Evolutionary conservation across 1,284 basidiomycete species (phyloP), one percentile per base, ranked within the genome.

Genomic region (Cryptococcus deneoformans): DNA sequence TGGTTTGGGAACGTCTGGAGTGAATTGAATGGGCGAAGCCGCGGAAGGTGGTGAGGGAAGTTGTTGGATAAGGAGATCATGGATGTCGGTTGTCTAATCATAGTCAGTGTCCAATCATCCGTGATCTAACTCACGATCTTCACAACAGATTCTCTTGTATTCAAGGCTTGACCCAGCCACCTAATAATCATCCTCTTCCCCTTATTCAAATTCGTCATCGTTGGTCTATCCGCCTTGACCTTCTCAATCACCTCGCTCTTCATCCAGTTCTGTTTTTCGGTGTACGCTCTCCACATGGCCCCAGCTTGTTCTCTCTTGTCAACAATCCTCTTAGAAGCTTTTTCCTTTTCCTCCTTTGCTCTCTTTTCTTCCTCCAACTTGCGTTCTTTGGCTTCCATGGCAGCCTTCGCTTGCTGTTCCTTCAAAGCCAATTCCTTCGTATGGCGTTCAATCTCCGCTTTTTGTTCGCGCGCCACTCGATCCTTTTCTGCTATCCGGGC

Each of bases 81-180:
- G 77, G 14, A 96, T 83, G 62, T 87, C 83, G 58, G 81, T 74
- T 0, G 89, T 83, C 85, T 92, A 76, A 45, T 53, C 34, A 53
- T 43, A 29, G n/a, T 9, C 9, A 11, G 39, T 5, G 34, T n/a
- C 3, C 38, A 46, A 39, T 14, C 2, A n/a, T 4, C 12, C 3
- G 10, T 20, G 6, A 56, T 54, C 68, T 44, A 68, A 67, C 69
- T 61, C 43, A 70, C 59, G 34, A 82, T 87, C 70, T 77, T 91
- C 86, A 80, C 62, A 49, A 94, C 90, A n/a, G 86, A 51, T 24
- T 82, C 43, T 82, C 73, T 1, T 79, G 67, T 88, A 66, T 92
- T 90, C 10, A 92, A 93, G 39, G 98, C 80, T 75, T 98, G 95
- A 1, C 94, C 92, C 42, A 98, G 84, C 71, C 91, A 92, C 36